Conservation (phyloP, 352 stramenopile species). For the Phytopythium litorale region DNA sequence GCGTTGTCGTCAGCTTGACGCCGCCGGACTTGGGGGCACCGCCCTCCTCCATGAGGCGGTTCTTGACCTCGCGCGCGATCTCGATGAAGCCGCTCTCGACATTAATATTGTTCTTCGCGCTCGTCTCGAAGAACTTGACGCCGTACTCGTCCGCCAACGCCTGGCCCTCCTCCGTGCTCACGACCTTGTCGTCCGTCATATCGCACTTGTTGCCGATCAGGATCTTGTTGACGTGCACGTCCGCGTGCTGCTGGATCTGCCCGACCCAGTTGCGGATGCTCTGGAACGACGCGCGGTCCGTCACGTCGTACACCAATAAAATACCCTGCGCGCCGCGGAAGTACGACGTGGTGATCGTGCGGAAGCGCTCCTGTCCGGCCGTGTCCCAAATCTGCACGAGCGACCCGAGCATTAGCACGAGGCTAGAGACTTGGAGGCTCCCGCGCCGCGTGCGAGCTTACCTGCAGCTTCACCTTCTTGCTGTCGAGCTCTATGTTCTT, state of each 20-base stretch:
- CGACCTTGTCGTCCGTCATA: conserved; percentile 96
- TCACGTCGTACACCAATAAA: conserved; percentile 98
- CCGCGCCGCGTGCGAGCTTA: conserved; percentile 1
- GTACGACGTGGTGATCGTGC: conserved; percentile 99
- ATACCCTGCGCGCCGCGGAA: conserved; percentile 99
- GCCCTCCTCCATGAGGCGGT: conserved; percentile 86
- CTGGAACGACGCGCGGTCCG: conserved; percentile 96
- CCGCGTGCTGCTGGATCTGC: conserved; percentile 97
- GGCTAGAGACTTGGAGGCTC: not conserved
- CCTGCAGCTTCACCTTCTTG: conserved; percentile 97
- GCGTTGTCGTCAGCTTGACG: conserved; percentile 80
- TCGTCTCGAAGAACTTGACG: conserved; percentile 95
- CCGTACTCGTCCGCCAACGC: conserved; percentile 93
- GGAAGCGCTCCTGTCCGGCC: conserved; percentile 98
- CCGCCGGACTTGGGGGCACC: conserved; percentile 82
- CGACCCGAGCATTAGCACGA: not conserved
- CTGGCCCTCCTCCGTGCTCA: conserved; percentile 93
- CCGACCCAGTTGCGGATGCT: conserved; percentile 98
- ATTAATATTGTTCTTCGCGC: conserved; percentile 96
- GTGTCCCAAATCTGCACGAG: conserved; percentile 95
- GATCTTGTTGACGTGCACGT: conserved; percentile 99
- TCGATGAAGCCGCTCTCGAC: conserved; percentile 90
- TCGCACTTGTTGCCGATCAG: conserved; percentile 99
- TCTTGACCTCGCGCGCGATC: conserved; percentile 88
- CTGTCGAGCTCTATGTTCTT: conserved; percentile 93